Conservation (phyloP, 2,329 filamentous ascomycete species). For the Penicillium sp. region DNA sequence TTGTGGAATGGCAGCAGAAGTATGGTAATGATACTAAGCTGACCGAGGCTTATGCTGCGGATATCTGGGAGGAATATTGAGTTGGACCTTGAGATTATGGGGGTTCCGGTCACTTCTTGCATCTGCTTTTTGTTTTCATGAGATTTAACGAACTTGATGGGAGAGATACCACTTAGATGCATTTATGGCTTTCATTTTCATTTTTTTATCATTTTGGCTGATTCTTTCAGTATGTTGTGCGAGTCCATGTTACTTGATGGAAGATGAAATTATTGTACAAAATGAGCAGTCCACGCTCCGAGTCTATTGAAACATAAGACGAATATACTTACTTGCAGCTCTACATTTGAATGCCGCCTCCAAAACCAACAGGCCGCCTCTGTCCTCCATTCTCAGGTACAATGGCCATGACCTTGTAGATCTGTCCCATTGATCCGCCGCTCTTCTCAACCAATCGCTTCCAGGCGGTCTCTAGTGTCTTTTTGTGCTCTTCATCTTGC, state of each 20-base stretch:
- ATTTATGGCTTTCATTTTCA: neutral
- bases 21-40: constrained; percentile 73
- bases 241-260: neutral
- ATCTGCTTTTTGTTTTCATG: constrained; percentile 10
- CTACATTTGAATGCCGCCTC: constrained; percentile 58
- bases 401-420: constrained; percentile 92
- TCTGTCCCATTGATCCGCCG: constrained; percentile 83
- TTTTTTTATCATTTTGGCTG: neutral
- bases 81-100: neutral
- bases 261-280: constrained; percentile 2
- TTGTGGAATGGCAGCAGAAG: constrained; percentile 83
- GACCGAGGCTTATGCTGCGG: constrained; percentile 80
- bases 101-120: neutral
- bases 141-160: constrained; percentile 3
- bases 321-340: constrained; percentile 15
- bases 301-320: neutral
- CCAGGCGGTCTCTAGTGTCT: constrained; percentile 71
- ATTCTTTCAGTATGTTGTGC: neutral
- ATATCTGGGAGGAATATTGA: constrained; percentile 70
- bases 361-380: constrained; percentile 86
- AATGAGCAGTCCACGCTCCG: neutral
- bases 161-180: constrained; percentile 17
- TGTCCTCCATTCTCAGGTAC: constrained; percentile 74
- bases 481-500: constrained; percentile 53
- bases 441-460: constrained; percentile 79